phyloP scores from a whole-genome alignment of 2,329 filamentous ascomycete genomes.

The Xylariaceae sp. region DNA sequence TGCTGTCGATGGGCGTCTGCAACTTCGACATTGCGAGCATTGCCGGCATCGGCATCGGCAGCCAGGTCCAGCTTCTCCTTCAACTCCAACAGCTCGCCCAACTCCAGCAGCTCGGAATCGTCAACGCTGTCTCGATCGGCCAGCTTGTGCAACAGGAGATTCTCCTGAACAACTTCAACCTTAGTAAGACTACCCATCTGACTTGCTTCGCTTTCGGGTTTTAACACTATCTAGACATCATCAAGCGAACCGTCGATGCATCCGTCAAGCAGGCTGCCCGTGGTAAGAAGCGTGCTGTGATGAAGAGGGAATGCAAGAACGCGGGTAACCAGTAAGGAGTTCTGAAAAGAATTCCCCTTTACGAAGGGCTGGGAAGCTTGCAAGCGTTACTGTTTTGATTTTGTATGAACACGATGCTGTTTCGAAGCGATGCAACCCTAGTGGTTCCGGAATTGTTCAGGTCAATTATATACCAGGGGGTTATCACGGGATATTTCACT shows the following conservation, averaged over 20 bases:
- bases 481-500: too few species aligned
- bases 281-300: slow-evolving; percentile 25
- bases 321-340: slow-evolving; percentile 1
- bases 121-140: slow-evolving; percentile 28
- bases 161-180: slow-evolving; percentile 28
- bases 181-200: slow-evolving; percentile 18
- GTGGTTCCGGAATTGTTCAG: too few species aligned
- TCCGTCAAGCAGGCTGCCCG: slow-evolving; percentile 29
- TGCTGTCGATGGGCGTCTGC: slow-evolving; percentile 33
- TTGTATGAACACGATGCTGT: not conserved
- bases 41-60: slow-evolving; percentile 24
- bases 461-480: too few species aligned
- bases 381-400: not conserved
- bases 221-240: slow-evolving; percentile 25
- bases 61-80: slow-evolving; percentile 34
- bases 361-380: not conserved
- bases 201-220: not conserved
- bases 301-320: slow-evolving; percentile 24
- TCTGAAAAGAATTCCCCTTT: slow-evolving; percentile 1
- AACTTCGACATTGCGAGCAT: slow-evolving; percentile 32
- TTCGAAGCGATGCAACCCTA: too few species aligned
- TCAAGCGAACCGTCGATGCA: slow-evolving; percentile 31
- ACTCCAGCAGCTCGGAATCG: slow-evolving; percentile 31
- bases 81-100: slow-evolving; percentile 36
- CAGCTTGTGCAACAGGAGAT: slow-evolving; percentile 32